Evolutionary conservation across 2,329 filamentous ascomycete species (phyloP), one percentile per base, ranked within the genome.

Genomic region (Zymoseptoria passerinii): DNA sequence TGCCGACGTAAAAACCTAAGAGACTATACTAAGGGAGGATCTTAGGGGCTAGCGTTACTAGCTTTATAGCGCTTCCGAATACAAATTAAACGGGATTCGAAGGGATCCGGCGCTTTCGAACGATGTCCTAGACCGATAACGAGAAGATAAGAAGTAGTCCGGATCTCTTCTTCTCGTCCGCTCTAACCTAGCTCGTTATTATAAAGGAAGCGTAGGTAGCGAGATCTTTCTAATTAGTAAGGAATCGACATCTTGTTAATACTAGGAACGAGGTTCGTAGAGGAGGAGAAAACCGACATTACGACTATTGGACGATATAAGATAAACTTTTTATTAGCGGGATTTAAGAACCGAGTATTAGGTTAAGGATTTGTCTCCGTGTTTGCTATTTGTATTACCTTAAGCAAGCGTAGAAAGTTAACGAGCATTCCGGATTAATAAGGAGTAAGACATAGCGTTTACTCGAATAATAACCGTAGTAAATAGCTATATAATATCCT

Each of bases 21-120:
- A 68, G 62, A 19, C 60, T 66, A 28, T 67, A 70, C 49, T 70
- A 67, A 6, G 67, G 62, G 9, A 67, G 49, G 51, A 64, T 48
- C 4, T 8, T 13, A 35, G 28, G 27, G n/a, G 19, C 4, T 4
- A 48, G 16, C 8, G n/a, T 6, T 10, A 9, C 6, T 7, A 16
- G 27, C 7, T 54, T 29, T 4, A 19, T 8, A 10, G n/a, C n/a
- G 4, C 9, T 35, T 23, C n/a, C 9, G 16, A n/a, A 28, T 9
- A 48, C 18, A 54, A 16, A 19, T 13, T 20, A 8, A 19, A 50
- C 18, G 8, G 48, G 20, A 18, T 40, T 18, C 35, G 35, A 40
- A 16, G 35, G 35, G 10, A 16, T 10, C 16, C 4, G 3, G 1
- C 4, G 35, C 27, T 49, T 10, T 49, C 62, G 55, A 16, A 66